phyloP scores from a whole-genome alignment of 1,284 basidiomycete species.

The Trichosporon sp. region DNA sequence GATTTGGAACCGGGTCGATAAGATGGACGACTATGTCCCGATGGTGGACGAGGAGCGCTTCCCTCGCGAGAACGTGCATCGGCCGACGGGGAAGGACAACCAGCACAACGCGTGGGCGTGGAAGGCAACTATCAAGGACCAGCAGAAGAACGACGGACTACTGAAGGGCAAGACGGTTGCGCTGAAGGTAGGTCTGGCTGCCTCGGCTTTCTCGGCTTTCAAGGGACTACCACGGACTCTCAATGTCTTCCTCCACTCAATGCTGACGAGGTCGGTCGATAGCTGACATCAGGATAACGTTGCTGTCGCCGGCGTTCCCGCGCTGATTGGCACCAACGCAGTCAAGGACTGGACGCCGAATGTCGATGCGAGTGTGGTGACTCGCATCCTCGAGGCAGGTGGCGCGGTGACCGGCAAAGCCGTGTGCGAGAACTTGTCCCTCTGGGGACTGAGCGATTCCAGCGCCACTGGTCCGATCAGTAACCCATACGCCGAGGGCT shows the following conservation, averaged over 20 bases:
- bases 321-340: slow-evolving; percentile 31
- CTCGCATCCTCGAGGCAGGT: slow-evolving; percentile 51
- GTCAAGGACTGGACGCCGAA: slow-evolving; percentile 29
- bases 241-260: not conserved
- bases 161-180: slow-evolving; percentile 31
- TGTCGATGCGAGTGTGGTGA: slow-evolving; percentile 51
- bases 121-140: slow-evolving; percentile 16
- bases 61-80: slow-evolving; percentile 22
- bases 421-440: slow-evolving; percentile 40
- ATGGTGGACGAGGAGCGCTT: slow-evolving; percentile 25
- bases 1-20: slow-evolving; percentile 28
- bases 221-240: no score
- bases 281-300: slow-evolving; percentile 24
- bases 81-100: slow-evolving; percentile 22
- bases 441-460: slow-evolving; percentile 24
- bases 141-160: slow-evolving; percentile 7
- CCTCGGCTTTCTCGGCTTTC: no score
- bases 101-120: slow-evolving; percentile 31
- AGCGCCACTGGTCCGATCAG: slow-evolving; percentile 42
- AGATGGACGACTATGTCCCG: slow-evolving; percentile 33
- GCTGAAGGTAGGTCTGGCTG: slow-evolving; percentile 29
- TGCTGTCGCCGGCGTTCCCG: slow-evolving; percentile 28
- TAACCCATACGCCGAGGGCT: slow-evolving; percentile 51
- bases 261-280: not conserved
- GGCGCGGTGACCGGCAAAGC: slow-evolving; percentile 50